Base-by-base conservation (phyloP, 345 rosid genomes). In the Pelargonium nanum region DNA sequence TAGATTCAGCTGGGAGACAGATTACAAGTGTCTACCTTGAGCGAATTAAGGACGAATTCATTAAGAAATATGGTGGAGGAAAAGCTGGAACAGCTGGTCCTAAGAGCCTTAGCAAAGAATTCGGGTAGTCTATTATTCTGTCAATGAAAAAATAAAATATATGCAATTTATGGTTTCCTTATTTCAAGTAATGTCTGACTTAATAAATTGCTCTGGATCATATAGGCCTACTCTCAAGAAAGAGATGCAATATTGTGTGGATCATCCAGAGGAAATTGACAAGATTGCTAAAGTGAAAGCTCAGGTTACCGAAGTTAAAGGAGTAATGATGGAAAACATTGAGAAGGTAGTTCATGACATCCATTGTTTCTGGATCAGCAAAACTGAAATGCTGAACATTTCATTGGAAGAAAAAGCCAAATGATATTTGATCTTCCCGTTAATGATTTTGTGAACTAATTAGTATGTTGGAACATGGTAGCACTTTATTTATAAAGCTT, bases 241-340 rank as follows among this genome's bases (percentile, higher is more conserved):
- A 64, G 85, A 81, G 44, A 82, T 85, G 90, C 83, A 85, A 63
- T 82, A 76, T 58, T 85, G 81, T 59, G 71, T 73, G 67, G 90
- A 81, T 78, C 83, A 82, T 68, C 90, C 83, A 5, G 85, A 80
- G 68, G 79, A 80, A 73, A 62, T 72, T 44, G 80, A 67, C 81
- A 83, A 76, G 65, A 65, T 83, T 34, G 77, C 78, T 51, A 74
- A 82, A 80, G 84, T 85, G 53, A 80, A 80, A 72, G 86, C 81
- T 53, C 80, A 81, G 65, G 83, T 85, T 61, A 73, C 83, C 50
- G 85, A 69, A 66, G 86, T 81, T 40, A 79, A 80, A 72, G 79
- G 83, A 32, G 86, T 75, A 53, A 77, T 73, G 85, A 78, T 78
- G 81, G 80, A 83, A 60, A 78, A 83, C 71, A 85, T 75, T 25